A percentile compares a stretch with the other conserved stretches of the same genome.
phyloP scores from a whole-genome alignment of 108 stramenopile genomes.

The Cyclostephanos invisitatus region DNA sequence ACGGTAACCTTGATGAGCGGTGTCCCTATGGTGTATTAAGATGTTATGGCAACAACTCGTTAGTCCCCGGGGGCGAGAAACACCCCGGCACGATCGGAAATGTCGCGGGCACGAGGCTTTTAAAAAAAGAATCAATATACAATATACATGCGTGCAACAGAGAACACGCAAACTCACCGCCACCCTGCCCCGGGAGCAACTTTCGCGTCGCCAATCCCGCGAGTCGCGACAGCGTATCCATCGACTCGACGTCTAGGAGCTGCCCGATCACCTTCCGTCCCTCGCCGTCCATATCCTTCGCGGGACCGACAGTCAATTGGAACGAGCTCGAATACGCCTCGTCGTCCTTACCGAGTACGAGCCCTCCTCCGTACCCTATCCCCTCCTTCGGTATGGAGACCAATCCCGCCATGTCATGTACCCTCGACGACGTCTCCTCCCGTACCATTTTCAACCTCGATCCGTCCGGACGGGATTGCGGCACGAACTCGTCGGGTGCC shows the following conservation, averaged over 20 bases:
- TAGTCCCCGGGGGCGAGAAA: too few relatives aligned
- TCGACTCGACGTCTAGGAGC: constrained; percentile 63
- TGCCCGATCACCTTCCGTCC: constrained; percentile 77
- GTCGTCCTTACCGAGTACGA: constrained; percentile 67
- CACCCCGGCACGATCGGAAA: too few relatives aligned
- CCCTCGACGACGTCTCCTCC: constrained; percentile 46
- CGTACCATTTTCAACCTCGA: constrained; percentile 30
- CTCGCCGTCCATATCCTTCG: constrained; percentile 66
- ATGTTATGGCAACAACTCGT: too few relatives aligned
- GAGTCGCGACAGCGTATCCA: constrained; percentile 70
- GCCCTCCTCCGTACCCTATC: constrained; percentile 71
- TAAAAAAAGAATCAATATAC: too few relatives aligned
- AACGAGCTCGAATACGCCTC: constrained; percentile 73
- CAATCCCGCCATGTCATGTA: constrained; percentile 65
- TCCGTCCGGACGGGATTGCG: constrained; percentile 63
- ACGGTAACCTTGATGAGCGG: constrained; percentile 43
- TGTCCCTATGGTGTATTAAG: constrained; percentile 7
- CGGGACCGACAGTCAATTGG: constrained; percentile 63
- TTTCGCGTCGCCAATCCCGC: constrained; percentile 70
- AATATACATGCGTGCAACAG: too few relatives aligned
- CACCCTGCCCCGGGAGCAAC: constrained; percentile 38
- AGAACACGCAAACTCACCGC: too few relatives aligned
- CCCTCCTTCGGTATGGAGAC: constrained; percentile 73
- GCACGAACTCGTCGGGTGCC: constrained; percentile 58
- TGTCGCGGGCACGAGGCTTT: too few relatives aligned